phyloP scores from a whole-genome alignment of 345 rosid genomes.

The Acer saccharum region DNA sequence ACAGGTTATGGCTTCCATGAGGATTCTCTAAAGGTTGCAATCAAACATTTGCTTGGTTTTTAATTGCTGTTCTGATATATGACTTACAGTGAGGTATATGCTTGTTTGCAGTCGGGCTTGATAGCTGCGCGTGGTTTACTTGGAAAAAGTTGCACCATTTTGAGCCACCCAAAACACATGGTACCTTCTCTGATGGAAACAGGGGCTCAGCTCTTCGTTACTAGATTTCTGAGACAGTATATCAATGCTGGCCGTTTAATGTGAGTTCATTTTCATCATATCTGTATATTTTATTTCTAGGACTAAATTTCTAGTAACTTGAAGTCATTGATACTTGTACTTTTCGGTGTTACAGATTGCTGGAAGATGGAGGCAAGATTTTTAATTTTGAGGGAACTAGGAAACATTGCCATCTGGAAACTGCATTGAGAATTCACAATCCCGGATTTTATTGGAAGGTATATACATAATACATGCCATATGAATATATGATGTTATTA shows the following conservation, averaged over 20 bases:
- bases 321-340: too few species aligned
- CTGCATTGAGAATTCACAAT: conserved; percentile 63
- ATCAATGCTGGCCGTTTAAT: conserved; percentile 63
- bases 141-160: conserved; percentile 44
- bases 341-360: conserved; percentile 38
- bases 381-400: conserved; percentile 63
- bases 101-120: conserved; percentile 63
- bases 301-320: too few species aligned
- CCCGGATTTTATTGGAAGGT: conserved; percentile 98
- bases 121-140: conserved; percentile 68
- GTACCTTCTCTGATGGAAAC: conserved; percentile 69
- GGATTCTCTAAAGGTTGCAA: conserved; percentile 77
- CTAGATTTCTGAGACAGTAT: conserved; percentile 69
- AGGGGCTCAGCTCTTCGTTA: conserved; percentile 71
- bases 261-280: conserved; percentile 45
- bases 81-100: background rate
- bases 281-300: too few species aligned
- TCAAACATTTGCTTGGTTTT: background rate
- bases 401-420: conserved; percentile 43
- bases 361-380: conserved; percentile 88
- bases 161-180: conserved; percentile 72
- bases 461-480: background rate
- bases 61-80: too few species aligned
- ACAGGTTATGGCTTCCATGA: conserved; percentile 97
- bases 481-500: too few species aligned